Percentiles rank a stretch among this genome's conserved stretches.
phyloP scores from a whole-genome alignment of 73 alveolate species.

The Blepharisma stoltei region DNA sequence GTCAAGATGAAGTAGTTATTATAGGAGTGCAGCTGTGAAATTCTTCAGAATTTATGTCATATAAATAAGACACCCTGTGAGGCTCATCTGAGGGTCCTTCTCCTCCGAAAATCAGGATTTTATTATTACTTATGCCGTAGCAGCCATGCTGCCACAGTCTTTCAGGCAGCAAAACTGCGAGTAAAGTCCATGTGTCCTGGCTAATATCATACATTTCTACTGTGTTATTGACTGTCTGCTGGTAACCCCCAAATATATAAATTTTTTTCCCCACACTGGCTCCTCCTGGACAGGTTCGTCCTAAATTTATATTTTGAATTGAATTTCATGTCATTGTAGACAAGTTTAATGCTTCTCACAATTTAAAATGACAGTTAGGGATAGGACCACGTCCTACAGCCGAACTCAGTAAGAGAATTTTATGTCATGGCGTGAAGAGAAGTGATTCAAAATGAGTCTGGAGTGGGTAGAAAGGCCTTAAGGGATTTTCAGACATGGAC shows the following conservation, averaged over 20 bases:
- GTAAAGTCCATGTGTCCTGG: neutral
- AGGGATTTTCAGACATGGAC: no score
- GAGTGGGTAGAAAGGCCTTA: no score
- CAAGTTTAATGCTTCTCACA: neutral
- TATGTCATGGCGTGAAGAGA: no score
- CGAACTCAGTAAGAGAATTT: no score
- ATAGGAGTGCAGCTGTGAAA: neutral
- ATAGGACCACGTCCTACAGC: no score
- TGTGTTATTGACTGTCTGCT: neutral
- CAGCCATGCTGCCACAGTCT: neutral
- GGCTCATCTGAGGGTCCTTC: constrained; percentile 6
- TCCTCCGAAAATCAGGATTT: constrained; percentile 12
- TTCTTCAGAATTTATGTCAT: neutral
- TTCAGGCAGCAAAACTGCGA: neutral
- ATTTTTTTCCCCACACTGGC: neutral
- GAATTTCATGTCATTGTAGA: neutral
- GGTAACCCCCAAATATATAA: constrained; percentile 3
- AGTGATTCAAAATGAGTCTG: no score
- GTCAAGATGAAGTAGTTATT: no score
- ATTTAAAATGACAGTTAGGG: no score
- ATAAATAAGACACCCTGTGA: neutral
- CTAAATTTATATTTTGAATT: neutral
- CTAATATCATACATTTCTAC: neutral
- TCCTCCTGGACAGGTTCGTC: constrained; percentile 11
- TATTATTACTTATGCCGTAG: neutral